Conservation (phyloP, 2,329 filamentous ascomycete genomes). For the Aspergillus felis region DNA sequence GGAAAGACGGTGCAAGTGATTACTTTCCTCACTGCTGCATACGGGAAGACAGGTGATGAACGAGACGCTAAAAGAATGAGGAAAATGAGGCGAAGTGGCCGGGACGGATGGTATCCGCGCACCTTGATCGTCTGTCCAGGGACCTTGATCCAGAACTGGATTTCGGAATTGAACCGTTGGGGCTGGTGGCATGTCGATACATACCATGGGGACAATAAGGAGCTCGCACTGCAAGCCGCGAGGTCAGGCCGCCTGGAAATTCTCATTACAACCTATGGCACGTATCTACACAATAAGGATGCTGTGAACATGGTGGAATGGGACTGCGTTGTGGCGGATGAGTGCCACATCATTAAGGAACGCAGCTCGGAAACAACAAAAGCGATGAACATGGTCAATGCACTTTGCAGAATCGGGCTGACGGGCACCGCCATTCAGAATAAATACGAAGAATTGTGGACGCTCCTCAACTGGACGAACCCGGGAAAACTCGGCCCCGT, state of each 20-base stretch:
- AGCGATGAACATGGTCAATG: constrained; percentile 85
- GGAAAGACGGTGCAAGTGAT: constrained; percentile 97
- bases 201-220: constrained; percentile 71
- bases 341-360: constrained; percentile 88
- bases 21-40: constrained; percentile 83
- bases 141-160: constrained; percentile 86
- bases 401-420: constrained; percentile 85
- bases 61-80: constrained; percentile 83
- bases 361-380: constrained; percentile 70
- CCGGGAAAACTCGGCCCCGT: constrained; percentile 68
- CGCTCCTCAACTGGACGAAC: constrained; percentile 91
- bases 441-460: constrained; percentile 96
- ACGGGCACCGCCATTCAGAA: constrained; percentile 98
- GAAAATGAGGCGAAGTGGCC: constrained; percentile 64
- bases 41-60: constrained; percentile 89
- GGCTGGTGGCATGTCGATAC: constrained; percentile 90
- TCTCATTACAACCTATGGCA: constrained; percentile 90
- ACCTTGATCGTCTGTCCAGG: constrained; percentile 86
- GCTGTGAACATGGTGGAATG: constrained; percentile 81
- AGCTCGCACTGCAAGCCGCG: constrained; percentile 68
- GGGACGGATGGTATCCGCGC: constrained; percentile 71
- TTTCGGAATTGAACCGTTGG: constrained; percentile 79
- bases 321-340: constrained; percentile 93
- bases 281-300: constrained; percentile 72
- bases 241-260: constrained; percentile 76